Base-by-base conservation (phyloP, 345 rosid genomes). In the Salix brachista region DNA sequence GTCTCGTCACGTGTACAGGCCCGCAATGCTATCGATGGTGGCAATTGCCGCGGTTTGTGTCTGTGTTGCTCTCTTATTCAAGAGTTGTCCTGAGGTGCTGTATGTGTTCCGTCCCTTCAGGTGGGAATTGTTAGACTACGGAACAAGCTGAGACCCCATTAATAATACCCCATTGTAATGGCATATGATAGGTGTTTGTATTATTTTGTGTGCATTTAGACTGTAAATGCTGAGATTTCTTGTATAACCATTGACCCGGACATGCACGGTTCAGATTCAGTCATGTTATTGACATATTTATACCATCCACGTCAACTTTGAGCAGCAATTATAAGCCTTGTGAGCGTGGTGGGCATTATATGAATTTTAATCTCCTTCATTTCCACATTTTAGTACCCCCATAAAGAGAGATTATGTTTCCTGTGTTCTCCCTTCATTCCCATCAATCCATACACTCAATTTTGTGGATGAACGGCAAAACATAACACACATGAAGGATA, bases 41-140 rank as follows among this genome's bases (percentile, higher is more conserved):
- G 94, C 93, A 9, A 84, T 96, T 17, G 99, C 98, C n/a, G 97
- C 97, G 0, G 99, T 94, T 26, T 96, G 99, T 7, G 99, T 94
- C 52, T 96, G 98, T 32, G 98, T 96, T 50, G 98, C 99, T 14
- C 97, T 96, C 71, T 86, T 94, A 61, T 96, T 96, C 86, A 96
- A 96, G 91, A 93, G 97, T 82, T 90, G 84, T 32, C 99, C 98
- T 4, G 99, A 96, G 79, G 99, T 96, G 17, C 86, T 91, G 74
- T 94, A 85, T 65, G 92, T 91, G 75, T 90, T 94, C 87, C 92
- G 89, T 28, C 98, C 99, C 13, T 96, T 96, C 92, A 88, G 98
- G 90, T 96, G 99, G 99, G 99, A 96, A 82, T 65, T 87, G 85
- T 67, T 96, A 87, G 92, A 86, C 42, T 96, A 85, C 54, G 99